A percentile compares a stretch with the other conserved stretches of the same genome.
phyloP scores from a whole-genome alignment of 1,284 basidiomycete species.

The Testicularia cyperi region DNA sequence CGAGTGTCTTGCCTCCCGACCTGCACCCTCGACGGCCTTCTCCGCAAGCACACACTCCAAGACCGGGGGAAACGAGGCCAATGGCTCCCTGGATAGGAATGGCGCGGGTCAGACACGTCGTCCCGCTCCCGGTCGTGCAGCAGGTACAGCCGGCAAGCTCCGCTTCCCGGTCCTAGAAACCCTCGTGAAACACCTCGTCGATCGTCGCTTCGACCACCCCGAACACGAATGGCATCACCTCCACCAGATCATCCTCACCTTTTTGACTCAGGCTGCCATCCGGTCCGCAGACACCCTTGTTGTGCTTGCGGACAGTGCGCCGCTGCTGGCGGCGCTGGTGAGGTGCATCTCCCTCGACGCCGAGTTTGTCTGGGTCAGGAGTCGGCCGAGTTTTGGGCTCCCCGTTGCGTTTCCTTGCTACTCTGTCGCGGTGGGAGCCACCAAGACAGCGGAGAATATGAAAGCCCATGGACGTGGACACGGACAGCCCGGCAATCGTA shows the following conservation, averaged over 20 bases:
- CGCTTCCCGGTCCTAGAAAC: conserved; percentile 45
- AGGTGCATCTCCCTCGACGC: conserved; percentile 42
- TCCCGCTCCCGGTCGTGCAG: not conserved
- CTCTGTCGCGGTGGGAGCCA: too few relatives aligned
- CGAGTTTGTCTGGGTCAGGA: conserved; percentile 35
- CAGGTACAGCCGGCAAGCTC: conserved; percentile 6
- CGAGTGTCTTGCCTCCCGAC: conserved; percentile 16
- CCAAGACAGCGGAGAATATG: too few relatives aligned
- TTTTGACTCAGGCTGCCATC: conserved; percentile 33
- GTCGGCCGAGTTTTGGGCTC: conserved; percentile 21
- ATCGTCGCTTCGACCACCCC: conserved; percentile 34
- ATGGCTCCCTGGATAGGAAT: too few relatives aligned
- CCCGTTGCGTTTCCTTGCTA: too few relatives aligned
- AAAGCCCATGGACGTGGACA: too few relatives aligned
- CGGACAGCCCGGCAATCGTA: conserved; percentile 8
- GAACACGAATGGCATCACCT: conserved; percentile 28
- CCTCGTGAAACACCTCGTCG: conserved; percentile 46
- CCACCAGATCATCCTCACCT: conserved; percentile 22
- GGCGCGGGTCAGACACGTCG: not conserved
- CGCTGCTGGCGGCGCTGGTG: conserved; percentile 42
- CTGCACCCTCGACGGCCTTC: too few relatives aligned
- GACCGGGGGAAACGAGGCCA: too few relatives aligned
- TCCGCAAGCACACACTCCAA: too few relatives aligned
- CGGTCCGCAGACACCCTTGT: conserved; percentile 29
- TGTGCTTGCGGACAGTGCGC: conserved; percentile 40